Percentiles rank a stretch among this genome's conserved stretches.
Conservation (phyloP, 345 rosid genomes). For the Arabis alpina region DNA sequence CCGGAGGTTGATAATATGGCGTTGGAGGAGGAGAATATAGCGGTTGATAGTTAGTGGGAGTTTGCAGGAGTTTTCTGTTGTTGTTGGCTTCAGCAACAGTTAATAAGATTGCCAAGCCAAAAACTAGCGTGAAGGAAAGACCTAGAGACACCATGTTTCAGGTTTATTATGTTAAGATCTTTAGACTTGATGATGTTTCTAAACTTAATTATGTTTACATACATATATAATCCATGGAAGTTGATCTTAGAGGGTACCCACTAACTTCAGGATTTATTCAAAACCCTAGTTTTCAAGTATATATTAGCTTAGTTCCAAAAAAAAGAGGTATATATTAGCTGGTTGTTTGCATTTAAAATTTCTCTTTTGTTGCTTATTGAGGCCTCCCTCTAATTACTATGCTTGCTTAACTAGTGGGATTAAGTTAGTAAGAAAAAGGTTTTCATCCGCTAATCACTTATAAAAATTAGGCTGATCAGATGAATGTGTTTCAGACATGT, state of each 20-base stretch:
- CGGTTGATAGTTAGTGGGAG: conserved; percentile 29
- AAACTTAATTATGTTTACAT: not conserved
- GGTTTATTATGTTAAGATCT: conserved; percentile 24
- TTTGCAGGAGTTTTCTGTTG: conserved; percentile 34
- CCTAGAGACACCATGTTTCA: conserved; percentile 33
- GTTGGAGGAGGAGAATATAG: conserved; percentile 15
- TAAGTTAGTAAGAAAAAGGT: not conserved
- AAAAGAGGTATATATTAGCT: not conserved
- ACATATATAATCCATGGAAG: conserved; percentile 16
- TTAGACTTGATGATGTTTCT: conserved; percentile 6
- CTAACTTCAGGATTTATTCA: conserved; percentile 27
- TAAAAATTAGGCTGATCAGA: not conserved
- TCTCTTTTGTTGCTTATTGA: conserved; percentile 9
- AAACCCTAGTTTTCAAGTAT: conserved; percentile 18
- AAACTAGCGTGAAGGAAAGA: conserved; percentile 22
- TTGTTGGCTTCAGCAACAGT: conserved; percentile 24
- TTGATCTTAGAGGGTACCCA: conserved; percentile 32
- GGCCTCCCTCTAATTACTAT: conserved; percentile 36
- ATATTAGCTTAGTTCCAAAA: conserved; percentile 4
- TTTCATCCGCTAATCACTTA: not conserved
- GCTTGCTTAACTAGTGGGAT: conserved; percentile 18
- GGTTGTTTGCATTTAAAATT: not conserved
- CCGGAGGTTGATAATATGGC: too few relatives aligned
- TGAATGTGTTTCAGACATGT: not conserved
- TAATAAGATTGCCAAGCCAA: conserved; percentile 31